phyloP scores from a whole-genome alignment of 352 stramenopile species.

The Phytopythium chamaehyphon region DNA sequence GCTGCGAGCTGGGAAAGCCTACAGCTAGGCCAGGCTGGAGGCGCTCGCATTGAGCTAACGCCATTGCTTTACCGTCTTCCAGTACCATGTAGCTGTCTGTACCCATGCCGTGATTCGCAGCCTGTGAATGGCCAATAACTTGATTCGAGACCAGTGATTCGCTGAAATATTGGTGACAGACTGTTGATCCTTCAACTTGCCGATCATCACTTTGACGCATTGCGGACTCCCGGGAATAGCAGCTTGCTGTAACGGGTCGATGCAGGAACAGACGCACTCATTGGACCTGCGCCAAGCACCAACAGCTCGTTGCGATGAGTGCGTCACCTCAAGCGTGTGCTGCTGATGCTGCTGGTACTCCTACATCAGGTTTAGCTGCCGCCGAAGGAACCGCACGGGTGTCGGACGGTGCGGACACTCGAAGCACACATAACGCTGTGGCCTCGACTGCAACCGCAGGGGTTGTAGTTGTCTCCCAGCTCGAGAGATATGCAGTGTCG shows the following conservation, averaged over 20 bases:
- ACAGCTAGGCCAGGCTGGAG: too few species aligned
- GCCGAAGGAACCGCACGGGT: too few species aligned
- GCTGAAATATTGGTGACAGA: neutral
- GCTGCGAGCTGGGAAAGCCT: too few species aligned
- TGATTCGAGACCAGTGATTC: neutral
- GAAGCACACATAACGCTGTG: neutral
- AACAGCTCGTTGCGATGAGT: neutral
- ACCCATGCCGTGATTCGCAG: too few species aligned
- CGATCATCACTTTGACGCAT: neutral
- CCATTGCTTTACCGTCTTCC: too few species aligned
- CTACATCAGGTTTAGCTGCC: too few species aligned
- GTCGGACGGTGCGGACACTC: neutral
- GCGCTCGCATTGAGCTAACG: too few species aligned
- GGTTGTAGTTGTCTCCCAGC: neutral
- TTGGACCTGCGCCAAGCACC: too few species aligned
- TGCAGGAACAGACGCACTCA: too few species aligned
- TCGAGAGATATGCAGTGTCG: neutral
- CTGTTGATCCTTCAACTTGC: conserved; percentile 8
- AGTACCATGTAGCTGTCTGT: too few species aligned
- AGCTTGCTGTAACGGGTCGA: neutral
- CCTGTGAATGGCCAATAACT: neutral
- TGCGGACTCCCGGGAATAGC: neutral
- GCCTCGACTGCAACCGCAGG: neutral
- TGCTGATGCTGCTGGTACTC: neutral
- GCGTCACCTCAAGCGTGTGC: neutral